A percentile compares a stretch with the other conserved stretches of the same genome.
Evolutionary conservation across 345 rosid genomes (phyloP).

Genomic region (Eucalyptus cloeziana): DNA sequence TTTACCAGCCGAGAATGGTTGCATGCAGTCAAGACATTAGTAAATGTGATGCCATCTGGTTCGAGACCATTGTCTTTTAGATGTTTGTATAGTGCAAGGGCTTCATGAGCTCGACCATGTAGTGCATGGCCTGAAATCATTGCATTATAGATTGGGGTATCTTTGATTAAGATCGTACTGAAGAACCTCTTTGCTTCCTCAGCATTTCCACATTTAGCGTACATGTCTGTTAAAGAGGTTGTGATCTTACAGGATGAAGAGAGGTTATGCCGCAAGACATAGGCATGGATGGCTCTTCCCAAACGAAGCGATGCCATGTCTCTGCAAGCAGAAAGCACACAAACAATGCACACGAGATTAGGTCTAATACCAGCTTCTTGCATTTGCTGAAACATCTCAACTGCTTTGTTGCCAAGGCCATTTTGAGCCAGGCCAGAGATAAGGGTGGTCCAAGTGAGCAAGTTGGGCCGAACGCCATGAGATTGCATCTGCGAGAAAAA

Average conservation of each 20-base stretch:
- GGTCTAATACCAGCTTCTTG: conserved; percentile 49
- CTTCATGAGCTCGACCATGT: conserved; percentile 25
- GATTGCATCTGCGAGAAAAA: conserved; percentile 54
- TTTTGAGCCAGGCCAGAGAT: conserved; percentile 47
- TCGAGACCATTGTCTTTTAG: conserved; percentile 8
- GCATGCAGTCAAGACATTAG: conserved; percentile 32
- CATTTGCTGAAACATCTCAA: conserved; percentile 31
- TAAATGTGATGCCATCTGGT: conserved; percentile 42
- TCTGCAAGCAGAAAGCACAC: conserved; percentile 35
- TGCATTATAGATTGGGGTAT: conserved; percentile 33
- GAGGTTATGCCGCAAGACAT: conserved; percentile 26
- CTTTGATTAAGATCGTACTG: conserved; percentile 3
- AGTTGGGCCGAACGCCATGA: conserved; percentile 29
- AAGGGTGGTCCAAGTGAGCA: conserved; percentile 44
- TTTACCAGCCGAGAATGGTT: conserved; percentile 20
- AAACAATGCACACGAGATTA: conserved; percentile 24
- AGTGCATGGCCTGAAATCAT: conserved; percentile 39
- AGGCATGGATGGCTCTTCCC: conserved; percentile 52
- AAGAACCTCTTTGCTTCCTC: conserved; percentile 30
- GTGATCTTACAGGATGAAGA: conserved; percentile 7
- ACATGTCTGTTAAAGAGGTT: conserved; percentile 58
- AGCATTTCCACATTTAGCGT: conserved; percentile 51
- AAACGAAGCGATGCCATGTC: conserved; percentile 18
- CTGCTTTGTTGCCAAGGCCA: conserved; percentile 24
- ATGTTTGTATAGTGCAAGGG: conserved; percentile 10